Conservation (phyloP, 768 basidiomycete species). For the Xerocomus potaroensis region DNA sequence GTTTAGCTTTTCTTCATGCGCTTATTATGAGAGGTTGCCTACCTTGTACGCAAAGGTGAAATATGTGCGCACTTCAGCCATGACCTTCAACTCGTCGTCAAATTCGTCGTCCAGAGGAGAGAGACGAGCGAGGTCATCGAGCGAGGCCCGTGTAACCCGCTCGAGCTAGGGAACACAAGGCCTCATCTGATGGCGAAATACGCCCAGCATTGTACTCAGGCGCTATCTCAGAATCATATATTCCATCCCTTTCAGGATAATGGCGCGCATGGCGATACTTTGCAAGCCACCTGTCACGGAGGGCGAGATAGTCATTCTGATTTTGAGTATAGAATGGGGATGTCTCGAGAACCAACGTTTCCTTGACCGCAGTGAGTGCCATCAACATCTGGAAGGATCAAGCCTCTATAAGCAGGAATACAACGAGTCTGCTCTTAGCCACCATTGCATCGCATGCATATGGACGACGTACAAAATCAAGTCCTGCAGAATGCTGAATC, state of each 20-base stretch:
- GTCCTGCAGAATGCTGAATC: constrained; percentile 34
- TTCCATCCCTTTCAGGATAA: background rate
- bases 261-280: constrained; percentile 20
- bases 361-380: constrained; percentile 26
- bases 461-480: constrained; percentile 33
- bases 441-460: background rate
- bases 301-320: constrained; percentile 14
- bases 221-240: background rate
- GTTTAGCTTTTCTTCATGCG: too few relatives aligned
- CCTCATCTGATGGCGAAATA: too few relatives aligned
- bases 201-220: background rate
- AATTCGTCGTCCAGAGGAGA: constrained; percentile 22
- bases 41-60: constrained; percentile 55
- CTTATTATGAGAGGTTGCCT: too few relatives aligned
- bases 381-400: constrained; percentile 28
- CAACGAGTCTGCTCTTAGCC: background rate
- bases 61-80: constrained; percentile 54
- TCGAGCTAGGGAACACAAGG: constrained; percentile 28
- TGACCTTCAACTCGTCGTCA: constrained; percentile 44
- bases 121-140: constrained; percentile 27
- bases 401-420: constrained; percentile 17
- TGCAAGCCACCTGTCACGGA: constrained; percentile 24
- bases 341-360: constrained; percentile 37
- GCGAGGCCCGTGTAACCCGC: constrained; percentile 24
- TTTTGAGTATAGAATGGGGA: constrained; percentile 39